A percentile compares a stretch with the other conserved stretches of the same genome.
Conservation (phyloP, 495 filamentous ascomycete species). For the Podospora pseudoanserina region DNA sequence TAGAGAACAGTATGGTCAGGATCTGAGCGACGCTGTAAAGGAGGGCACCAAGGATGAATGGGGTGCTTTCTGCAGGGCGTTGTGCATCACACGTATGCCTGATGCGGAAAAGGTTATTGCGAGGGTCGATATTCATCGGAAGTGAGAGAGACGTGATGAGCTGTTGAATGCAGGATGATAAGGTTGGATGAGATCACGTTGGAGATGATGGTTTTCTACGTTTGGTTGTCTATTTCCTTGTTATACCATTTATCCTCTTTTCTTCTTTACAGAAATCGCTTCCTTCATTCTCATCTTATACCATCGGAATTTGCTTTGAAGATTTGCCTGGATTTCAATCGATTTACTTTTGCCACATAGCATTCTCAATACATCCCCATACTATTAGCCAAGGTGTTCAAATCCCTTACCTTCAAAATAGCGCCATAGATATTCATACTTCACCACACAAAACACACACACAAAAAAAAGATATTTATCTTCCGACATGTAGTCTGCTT, state of each 20-base stretch:
- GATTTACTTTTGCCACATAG: background rate
- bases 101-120: slow-evolving; percentile 49
- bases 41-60: slow-evolving; percentile 50
- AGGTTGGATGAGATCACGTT: background rate
- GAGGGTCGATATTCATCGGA: slow-evolving; percentile 29
- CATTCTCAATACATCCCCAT: background rate
- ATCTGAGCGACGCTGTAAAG: slow-evolving; percentile 59
- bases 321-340: background rate
- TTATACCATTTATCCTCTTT: background rate
- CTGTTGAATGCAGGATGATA: background rate
- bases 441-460: no score
- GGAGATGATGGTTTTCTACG: background rate
- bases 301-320: background rate
- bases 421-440: no score
- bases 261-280: background rate
- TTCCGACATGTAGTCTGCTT: no score
- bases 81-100: slow-evolving; percentile 53
- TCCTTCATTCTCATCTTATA: background rate
- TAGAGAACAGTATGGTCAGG: slow-evolving; percentile 64
- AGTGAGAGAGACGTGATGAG: background rate
- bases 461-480: no score
- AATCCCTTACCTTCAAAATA: no score
- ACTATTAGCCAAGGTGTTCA: no score
- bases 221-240: background rate
- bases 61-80: slow-evolving; percentile 50